Base-by-base conservation (phyloP, 164 flowering plant species). In the Paratinospora sagittata region DNA sequence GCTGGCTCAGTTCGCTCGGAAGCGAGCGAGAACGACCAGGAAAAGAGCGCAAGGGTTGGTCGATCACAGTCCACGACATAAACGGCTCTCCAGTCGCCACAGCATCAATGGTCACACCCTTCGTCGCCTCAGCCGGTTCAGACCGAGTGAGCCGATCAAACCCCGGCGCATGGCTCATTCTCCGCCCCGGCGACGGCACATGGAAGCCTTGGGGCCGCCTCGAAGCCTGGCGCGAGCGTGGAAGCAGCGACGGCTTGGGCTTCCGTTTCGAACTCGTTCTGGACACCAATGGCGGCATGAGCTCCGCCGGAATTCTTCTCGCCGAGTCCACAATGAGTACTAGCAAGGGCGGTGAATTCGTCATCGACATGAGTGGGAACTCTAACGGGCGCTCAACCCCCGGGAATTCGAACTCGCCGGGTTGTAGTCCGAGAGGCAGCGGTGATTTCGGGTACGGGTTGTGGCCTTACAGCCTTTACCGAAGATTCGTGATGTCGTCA, bases 201-300 rank as follows among this genome's bases (percentile, higher is more conserved):
- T 90, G 97, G 96, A 90, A 90, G 78, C 97, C 97, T 0, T 95
- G 98, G 98, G 98, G 97, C 21, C 84, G 97, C 3, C 87, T 94
- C 2, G 97, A 94, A 80, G 97, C 97, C 0, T 94, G 97, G 98
- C 87, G 95, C 1, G 97, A 92, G 72, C 84, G 95, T 0, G 92
- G 96, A 13, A 66, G 89, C 21, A 67, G 80, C 12, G 97, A 89
- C 65, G 86, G 86, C 14, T 81, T 94, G 0, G 98, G 98, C 21
- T 90, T 88, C 77, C 79, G 89, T 0, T 94, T 94, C 69, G 92
- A 92, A 64, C 88, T 90, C 3, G 72, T 89, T 8, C 84, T 90
- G 0, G 92, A 87, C 75, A 78, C 80, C 7, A 74, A 69, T 64
- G 82, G 80, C 11, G 80, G 84, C 14, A 78, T 75, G 73, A 77